Evolutionary conservation across 305 asterid genomes (phyloP).

Genomic region (Solanum hybrid): DNA sequence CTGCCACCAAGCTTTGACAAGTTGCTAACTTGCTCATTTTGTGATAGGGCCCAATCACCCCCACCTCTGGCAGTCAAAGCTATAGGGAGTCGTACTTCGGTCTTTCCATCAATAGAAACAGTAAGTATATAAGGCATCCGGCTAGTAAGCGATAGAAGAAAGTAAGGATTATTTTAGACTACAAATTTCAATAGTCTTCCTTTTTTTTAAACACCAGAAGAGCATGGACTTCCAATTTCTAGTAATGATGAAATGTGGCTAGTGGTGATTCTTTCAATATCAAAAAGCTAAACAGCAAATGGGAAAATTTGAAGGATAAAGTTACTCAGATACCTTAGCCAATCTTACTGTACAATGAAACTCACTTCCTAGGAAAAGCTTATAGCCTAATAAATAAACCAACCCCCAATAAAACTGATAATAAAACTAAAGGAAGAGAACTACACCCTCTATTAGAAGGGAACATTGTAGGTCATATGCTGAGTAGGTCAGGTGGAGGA

Average conservation of each 20-base stretch:
- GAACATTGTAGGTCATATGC: constrained; percentile 41
- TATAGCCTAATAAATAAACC: neutral
- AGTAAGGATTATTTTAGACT: no score
- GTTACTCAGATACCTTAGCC: neutral
- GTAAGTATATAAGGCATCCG: neutral
- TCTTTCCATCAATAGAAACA: no score
- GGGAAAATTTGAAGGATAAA: neutral
- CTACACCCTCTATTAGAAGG: neutral
- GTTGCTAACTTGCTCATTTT: neutral
- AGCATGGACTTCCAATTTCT: neutral
- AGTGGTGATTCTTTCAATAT: neutral
- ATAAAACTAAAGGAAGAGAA: neutral
- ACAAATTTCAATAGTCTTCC: no score
- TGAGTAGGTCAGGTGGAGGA: constrained; percentile 57
- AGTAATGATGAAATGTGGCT: neutral
- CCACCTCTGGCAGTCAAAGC: neutral
- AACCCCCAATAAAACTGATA: neutral
- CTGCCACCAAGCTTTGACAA: neutral
- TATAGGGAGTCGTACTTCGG: no score
- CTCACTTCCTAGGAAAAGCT: neutral
- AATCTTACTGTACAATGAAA: neutral
- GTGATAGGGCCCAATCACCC: neutral
- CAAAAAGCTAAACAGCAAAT: neutral
- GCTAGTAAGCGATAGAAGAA: neutral
- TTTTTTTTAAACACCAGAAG: neutral